Base-by-base conservation (phyloP, 2,329 filamentous ascomycete genomes). In the Pyricularia sp. region DNA sequence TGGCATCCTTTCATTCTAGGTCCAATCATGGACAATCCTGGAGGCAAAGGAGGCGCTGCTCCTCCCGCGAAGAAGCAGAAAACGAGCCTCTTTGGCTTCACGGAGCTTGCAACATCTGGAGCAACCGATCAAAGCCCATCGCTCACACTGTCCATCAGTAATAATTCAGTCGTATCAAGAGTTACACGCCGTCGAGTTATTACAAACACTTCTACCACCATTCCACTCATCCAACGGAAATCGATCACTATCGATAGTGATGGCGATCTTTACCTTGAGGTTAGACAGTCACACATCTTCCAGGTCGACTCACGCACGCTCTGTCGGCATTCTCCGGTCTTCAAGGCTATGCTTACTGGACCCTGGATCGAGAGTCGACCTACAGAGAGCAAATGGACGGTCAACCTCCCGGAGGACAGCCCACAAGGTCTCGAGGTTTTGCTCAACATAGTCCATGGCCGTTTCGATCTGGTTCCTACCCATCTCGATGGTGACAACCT, bases 321-420 rank as follows among this genome's bases (percentile, higher is more conserved):
- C 17, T 65, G 28, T n/a, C 28, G 63, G 1, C 10, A 11, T 20
- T 65, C 63, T 12, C 3, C 63, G 2, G 63, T 65, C 3, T 65
- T 65, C 28, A 65, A 65, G 28, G 63, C 63, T 12, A 65, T 65
- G 63, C 63, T 65, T 25, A 65, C 26, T 20, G 63, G 63, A n/a
- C 63, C 63, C 20, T 65, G 63, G 63, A 6, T 36, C 4, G 63
- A 65, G 28, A 31, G n/a, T 11, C 63, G 10, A 4, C 28, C 63
- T 25, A 2, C 28, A 1, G 63, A 25, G 17, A 28, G 63, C 7
- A 36, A 31, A 6, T 65, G 63, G 63, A 33, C 28, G 17, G 28
- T 65, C 9, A 11, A 31, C 28, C 63, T 65, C 3, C 63, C 63
- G 11, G 26, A 28, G 10, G 63, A 65, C 14, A 31, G 28, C 28